phyloP scores from a whole-genome alignment of 805 yeast species.

The Cephaloascus albidus region DNA sequence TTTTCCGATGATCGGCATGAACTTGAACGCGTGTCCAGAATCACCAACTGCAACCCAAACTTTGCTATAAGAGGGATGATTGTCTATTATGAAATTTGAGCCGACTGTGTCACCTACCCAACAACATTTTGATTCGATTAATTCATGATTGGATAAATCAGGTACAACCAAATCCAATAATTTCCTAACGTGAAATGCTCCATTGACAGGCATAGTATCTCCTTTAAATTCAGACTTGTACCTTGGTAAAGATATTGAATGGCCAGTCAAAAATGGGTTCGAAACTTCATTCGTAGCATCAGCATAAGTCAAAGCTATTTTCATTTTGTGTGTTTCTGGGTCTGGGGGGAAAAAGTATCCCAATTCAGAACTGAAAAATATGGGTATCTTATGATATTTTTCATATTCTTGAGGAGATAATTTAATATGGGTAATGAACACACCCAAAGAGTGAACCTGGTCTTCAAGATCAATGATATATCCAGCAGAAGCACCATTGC shows the following conservation, averaged over 20 bases:
- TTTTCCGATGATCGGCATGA: conserved; percentile 35
- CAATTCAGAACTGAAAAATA: conserved; percentile 28
- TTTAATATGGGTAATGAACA: conserved; percentile 24
- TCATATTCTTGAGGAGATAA: conserved; percentile 22
- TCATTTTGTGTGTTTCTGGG: conserved; percentile 18
- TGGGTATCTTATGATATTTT: conserved; percentile 25
- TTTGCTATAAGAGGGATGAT: conserved; percentile 18
- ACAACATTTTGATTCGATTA: conserved; percentile 23
- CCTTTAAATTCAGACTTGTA: conserved; percentile 14
- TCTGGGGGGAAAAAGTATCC: conserved; percentile 44
- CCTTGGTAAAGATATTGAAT: conserved; percentile 22
- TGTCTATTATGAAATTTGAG: conserved; percentile 29
- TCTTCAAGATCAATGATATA: conserved; percentile 14
- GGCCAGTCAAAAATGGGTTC: conserved; percentile 5
- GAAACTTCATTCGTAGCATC: conserved; percentile 14
- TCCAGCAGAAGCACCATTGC: conserved; percentile 28
- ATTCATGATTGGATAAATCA: conserved; percentile 24
- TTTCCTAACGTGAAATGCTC: conserved; percentile 14
- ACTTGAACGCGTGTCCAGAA: conserved; percentile 38
- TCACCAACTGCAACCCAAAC: conserved; percentile 37
- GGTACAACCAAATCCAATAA: conserved; percentile 25
- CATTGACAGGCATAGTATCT: conserved; percentile 23
- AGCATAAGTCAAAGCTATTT: conserved; percentile 22
- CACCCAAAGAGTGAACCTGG: conserved; percentile 27
- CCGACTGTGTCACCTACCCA: conserved; percentile 30